Conservation (phyloP, 352 stramenopile genomes). For the Globisporangium mamillatum region DNA sequence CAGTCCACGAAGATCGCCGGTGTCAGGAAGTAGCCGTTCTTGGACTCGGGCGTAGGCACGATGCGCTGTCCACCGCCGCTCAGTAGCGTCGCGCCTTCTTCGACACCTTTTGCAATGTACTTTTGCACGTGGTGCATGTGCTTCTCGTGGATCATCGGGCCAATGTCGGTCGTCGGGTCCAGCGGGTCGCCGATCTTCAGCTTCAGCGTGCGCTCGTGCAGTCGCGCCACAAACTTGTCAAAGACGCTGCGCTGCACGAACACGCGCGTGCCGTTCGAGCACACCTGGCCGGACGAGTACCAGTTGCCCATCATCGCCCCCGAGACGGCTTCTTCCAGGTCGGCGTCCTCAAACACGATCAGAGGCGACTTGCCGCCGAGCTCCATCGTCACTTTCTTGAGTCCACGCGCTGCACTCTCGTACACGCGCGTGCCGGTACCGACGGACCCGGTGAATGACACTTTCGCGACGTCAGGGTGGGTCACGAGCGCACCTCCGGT, state of each 20-base stretch:
- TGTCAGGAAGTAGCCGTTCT: slow-evolving; percentile 86
- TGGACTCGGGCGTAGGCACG: slow-evolving; percentile 35
- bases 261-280: slow-evolving; percentile 87
- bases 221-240: slow-evolving; percentile 74
- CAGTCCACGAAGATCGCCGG: slow-evolving; percentile 90
- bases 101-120: slow-evolving; percentile 60
- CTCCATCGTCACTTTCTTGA: slow-evolving; percentile 91
- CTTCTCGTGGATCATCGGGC: slow-evolving; percentile 82
- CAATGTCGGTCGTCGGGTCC: slow-evolving; percentile 77
- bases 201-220: slow-evolving; percentile 77
- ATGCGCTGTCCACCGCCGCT: slow-evolving; percentile 53
- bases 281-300: slow-evolving; percentile 89
- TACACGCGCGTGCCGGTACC: slow-evolving; percentile 72
- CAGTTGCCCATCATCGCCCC: slow-evolving; percentile 85
- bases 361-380: slow-evolving; percentile 87
- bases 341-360: slow-evolving; percentile 86
- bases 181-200: slow-evolving; percentile 84
- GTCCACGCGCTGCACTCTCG: slow-evolving; percentile 53
- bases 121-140: slow-evolving; percentile 76
- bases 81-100: slow-evolving; percentile 60
- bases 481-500: slow-evolving; percentile 57
- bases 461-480: slow-evolving; percentile 55
- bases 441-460: slow-evolving; percentile 88
- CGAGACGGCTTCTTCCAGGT: slow-evolving; percentile 77
- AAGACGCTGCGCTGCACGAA: slow-evolving; percentile 86